phyloP scores from a whole-genome alignment of 768 basidiomycete genomes.

The Boletus rex-veris region DNA sequence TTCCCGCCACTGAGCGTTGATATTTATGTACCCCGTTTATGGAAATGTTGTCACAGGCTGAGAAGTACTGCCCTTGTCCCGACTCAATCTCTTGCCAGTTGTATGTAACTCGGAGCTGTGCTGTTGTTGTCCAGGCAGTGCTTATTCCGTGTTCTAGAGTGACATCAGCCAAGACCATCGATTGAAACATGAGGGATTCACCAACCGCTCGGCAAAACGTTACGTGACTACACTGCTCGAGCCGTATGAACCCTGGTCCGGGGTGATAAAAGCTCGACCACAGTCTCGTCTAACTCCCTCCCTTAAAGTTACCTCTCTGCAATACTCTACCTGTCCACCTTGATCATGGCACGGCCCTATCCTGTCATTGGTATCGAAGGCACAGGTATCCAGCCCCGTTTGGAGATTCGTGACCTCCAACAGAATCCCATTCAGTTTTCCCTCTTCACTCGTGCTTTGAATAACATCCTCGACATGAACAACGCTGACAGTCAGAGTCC shows the following conservation, averaged over 20 bases:
- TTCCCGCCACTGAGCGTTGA: too few relatives aligned
- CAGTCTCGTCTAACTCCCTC: neutral
- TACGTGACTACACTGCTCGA: too few relatives aligned
- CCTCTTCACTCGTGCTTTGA: neutral
- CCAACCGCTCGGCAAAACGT: too few relatives aligned
- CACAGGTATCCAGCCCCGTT: neutral
- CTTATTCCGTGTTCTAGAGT: too few relatives aligned
- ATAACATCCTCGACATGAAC: conserved; percentile 5
- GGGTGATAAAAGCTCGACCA: conserved; percentile 1
- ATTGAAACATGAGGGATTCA: too few relatives aligned
- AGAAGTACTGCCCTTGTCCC: too few relatives aligned
- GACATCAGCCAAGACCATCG: too few relatives aligned
- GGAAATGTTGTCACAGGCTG: too few relatives aligned
- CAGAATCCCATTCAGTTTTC: conserved; percentile 8
- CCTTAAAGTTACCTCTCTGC: neutral
- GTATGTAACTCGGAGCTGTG: too few relatives aligned
- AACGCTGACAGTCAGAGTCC: neutral
- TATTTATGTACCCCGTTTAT: too few relatives aligned
- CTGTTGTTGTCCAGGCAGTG: too few relatives aligned
- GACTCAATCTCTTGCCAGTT: too few relatives aligned
- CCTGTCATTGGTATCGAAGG: neutral
- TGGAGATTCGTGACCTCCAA: conserved; percentile 9
- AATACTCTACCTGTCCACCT: neutral
- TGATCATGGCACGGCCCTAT: conserved; percentile 10
- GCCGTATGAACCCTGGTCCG: neutral